Evolutionary conservation across 2,329 filamentous ascomycete genomes (phyloP).

Genomic region (Anisogramma anomala): DNA sequence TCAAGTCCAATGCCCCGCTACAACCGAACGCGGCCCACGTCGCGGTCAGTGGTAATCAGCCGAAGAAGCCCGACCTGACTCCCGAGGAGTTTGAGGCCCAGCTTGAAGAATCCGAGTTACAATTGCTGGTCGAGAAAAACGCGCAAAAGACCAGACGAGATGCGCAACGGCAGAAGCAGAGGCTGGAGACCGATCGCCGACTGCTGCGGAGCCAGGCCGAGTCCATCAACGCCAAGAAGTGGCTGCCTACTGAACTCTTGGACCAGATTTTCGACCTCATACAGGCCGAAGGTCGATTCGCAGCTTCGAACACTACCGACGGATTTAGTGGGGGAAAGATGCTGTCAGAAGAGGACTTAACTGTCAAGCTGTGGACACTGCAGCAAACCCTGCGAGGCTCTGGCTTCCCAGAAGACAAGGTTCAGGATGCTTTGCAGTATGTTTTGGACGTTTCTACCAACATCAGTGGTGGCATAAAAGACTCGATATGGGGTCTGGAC

Average conservation of each 20-base stretch:
- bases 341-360: constrained; percentile 64
- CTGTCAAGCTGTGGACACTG: constrained; percentile 73
- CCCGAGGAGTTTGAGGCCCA: constrained; percentile 86
- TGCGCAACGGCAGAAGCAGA: constrained; percentile 60
- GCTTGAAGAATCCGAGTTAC: constrained; percentile 81
- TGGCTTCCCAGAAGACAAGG: constrained; percentile 53
- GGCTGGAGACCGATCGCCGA: constrained; percentile 75
- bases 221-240: constrained; percentile 58
- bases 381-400: constrained; percentile 58
- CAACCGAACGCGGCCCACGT: constrained; percentile 17
- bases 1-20: constrained; percentile 15
- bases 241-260: constrained; percentile 70
- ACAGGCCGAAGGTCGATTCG: constrained; percentile 50
- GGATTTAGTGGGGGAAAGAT: constrained; percentile 36
- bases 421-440: constrained; percentile 53
- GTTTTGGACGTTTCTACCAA: constrained; percentile 57
- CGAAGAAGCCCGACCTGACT: constrained; percentile 42
- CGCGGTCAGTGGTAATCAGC: constrained; percentile 12
- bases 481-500: constrained; percentile 72
- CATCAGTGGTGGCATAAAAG: constrained; percentile 44
- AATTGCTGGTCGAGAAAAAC: constrained; percentile 76
- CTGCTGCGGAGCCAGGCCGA: constrained; percentile 71
- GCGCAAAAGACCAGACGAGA: constrained; percentile 70
- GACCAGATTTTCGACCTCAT: constrained; percentile 66
- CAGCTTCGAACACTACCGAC: constrained; percentile 39